These are phyloP conservation scores for Mycosphaerelloides madeirae DNA, from an alignment of 2,329 filamentous ascomycete genomes.

Conservation along the genomic window DNA sequence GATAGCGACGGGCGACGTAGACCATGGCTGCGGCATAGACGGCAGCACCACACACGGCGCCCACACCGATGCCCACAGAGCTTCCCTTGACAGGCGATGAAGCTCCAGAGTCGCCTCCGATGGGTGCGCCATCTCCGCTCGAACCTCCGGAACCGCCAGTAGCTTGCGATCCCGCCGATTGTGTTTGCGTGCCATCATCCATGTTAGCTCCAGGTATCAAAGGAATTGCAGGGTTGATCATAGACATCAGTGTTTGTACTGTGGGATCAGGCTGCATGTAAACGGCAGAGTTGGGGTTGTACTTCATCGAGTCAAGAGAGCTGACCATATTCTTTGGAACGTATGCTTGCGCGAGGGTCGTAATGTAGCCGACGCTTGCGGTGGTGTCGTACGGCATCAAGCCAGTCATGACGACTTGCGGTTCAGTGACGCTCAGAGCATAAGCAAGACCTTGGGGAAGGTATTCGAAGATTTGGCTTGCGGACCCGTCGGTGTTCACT, in stretches of 20 bases:
- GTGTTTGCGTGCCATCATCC: conserved; percentile 37
- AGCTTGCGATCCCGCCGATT: conserved; percentile 39
- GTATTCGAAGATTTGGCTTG: conserved; percentile 77
- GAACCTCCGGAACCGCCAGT: conserved; percentile 28
- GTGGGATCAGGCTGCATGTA: conserved; percentile 66
- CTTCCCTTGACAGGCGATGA: conserved; percentile 59
- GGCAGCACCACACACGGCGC: conserved; percentile 70
- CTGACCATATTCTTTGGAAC: conserved; percentile 45
- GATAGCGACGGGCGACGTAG: conserved; percentile 83
- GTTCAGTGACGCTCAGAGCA: conserved; percentile 49
- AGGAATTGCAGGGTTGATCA: conserved; percentile 81
- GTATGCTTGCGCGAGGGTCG: conserved; percentile 62
- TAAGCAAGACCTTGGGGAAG: conserved; percentile 67
- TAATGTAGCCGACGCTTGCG: conserved; percentile 67
- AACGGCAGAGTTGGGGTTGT: conserved; percentile 64
- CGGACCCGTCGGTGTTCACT: conserved; percentile 63
- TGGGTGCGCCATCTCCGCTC: conserved; percentile 45
- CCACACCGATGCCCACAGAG: conserved; percentile 66
- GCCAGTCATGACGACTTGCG: conserved; percentile 61
- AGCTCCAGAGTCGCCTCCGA: conserved; percentile 47
- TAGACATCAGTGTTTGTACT: conserved; percentile 66
- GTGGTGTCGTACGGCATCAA: conserved; percentile 74
- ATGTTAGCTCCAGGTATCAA: conserved; percentile 51
- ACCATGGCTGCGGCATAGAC: conserved; percentile 96
- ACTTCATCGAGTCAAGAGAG: conserved; percentile 63